Conservation (phyloP, 2,329 filamentous ascomycete species). For the Pseudocercospora eumusae region DNA sequence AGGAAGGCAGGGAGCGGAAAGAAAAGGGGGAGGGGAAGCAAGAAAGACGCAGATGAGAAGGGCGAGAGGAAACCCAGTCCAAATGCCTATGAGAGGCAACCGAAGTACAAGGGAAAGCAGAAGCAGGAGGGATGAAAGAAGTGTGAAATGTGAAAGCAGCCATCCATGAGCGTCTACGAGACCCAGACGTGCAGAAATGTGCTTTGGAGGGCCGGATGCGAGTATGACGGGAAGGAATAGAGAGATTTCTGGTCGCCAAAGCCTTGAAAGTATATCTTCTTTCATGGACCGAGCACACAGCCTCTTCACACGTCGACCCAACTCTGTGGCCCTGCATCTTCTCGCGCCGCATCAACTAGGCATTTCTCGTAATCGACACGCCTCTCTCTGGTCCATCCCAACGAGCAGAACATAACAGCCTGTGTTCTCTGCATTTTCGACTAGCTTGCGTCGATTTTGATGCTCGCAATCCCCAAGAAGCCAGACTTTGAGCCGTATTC, state of each 20-base stretch:
- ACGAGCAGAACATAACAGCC: background rate
- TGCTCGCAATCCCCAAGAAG: too few relatives aligned
- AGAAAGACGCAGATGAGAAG: constrained; percentile 65
- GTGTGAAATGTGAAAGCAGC: background rate
- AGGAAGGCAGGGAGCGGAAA: constrained; percentile 43
- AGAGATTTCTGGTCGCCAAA: background rate
- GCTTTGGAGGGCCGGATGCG: too few relatives aligned
- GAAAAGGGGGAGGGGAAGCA: constrained; percentile 56
- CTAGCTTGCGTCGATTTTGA: too few relatives aligned
- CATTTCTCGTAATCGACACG: background rate
- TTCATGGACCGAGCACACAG: background rate
- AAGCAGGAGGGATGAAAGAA: constrained; percentile 35
- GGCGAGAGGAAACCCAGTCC: constrained; percentile 63
- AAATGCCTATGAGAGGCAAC: constrained; percentile 80
- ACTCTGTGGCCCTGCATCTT: background rate
- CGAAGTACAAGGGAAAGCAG: constrained; percentile 49
- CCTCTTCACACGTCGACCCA: background rate
- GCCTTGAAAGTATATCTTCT: background rate
- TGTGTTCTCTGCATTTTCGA: background rate
- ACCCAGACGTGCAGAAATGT: too few relatives aligned
- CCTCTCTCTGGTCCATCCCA: background rate
- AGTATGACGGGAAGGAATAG: background rate
- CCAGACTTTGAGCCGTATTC: too few relatives aligned
- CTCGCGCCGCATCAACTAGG: background rate
- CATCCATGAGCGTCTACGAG: background rate